Base-by-base conservation (phyloP, 1,284 basidiomycete genomes). In the Ceratobasidium papillatum region DNA sequence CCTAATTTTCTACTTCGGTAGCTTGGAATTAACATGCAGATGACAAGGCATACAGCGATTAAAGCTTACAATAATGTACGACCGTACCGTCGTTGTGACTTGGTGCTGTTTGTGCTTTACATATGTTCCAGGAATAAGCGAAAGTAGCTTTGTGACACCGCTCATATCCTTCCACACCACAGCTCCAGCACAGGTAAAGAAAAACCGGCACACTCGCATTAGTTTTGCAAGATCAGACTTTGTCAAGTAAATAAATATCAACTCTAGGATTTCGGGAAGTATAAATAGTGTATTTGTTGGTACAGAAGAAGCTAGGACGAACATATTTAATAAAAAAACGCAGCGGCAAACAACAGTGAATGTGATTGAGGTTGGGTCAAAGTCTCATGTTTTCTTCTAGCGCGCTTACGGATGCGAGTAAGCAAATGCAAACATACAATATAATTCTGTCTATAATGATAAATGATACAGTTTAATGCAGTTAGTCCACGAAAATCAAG, bases 221-320 rank as follows among this genome's bases (percentile, higher is more conserved):
- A 73, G 58, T 34, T 52, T 73, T 38, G 69, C 69, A 9, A 36
- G 59, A 62, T 73, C 69, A 1, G 58, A 51, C 5, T 36, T 58
- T 38, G 47, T 34, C 47, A 73, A 34, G 36, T 73, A 11, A 7
- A 8, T 8, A 27, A 73, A 38, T 0, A 73, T 47, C 19, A 14
- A 9, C 9, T 49, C 41, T 17, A 62, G 14, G 4, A 73, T 58
- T 43, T 73, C 69, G 8, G 69, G 58, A n/a, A 73, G 59, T 22
- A 19, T 43, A 32, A 47, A 63, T 17, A 63, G 25, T 19, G 22
- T 17, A 22, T 22, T 14, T 8, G 25, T 17, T 58, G 56, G 25
- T 1, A 19, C 30, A 19, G 34, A 34, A 34, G 54, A 56, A 8
- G 1, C 9, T n/a, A 11, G 4, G 22, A 14, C 56, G 14, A 0